Percentiles rank a stretch among this genome's conserved stretches.
Conservation (phyloP, 2,329 filamentous ascomycete species). For the Metarhizium album region DNA sequence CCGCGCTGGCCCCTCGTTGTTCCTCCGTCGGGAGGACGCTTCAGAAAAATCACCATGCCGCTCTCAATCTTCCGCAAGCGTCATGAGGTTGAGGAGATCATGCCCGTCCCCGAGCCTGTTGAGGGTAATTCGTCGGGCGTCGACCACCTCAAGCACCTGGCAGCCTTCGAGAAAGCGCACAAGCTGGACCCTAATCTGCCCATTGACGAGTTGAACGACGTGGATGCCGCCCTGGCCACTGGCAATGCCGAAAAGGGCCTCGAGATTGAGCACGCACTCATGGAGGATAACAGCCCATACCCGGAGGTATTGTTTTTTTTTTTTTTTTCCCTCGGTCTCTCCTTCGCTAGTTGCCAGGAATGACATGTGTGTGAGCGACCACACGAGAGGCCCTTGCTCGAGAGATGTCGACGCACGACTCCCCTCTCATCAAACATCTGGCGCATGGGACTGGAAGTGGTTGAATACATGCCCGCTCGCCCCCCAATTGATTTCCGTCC, state of each 20-base stretch:
- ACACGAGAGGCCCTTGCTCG: background rate
- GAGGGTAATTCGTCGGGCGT: constrained; percentile 30
- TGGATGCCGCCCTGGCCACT: constrained; percentile 45
- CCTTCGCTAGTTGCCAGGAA: background rate
- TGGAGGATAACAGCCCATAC: constrained; percentile 57
- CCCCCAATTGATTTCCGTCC: background rate
- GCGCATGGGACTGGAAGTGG: background rate
- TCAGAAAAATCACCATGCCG: constrained; percentile 16
- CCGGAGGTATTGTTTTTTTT: constrained; percentile 38
- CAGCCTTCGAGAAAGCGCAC: constrained; percentile 48
- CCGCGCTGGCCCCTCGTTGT: background rate
- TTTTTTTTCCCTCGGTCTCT: background rate
- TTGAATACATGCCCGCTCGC: background rate
- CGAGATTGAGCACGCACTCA: constrained; percentile 45
- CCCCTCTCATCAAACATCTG: background rate
- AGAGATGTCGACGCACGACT: background rate
- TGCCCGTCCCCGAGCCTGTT: constrained; percentile 27
- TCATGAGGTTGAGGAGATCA: constrained; percentile 34
- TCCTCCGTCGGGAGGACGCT: background rate
- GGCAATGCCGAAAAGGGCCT: constrained; percentile 45
- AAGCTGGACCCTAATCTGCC: constrained; percentile 55
- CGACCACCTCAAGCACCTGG: constrained; percentile 35
- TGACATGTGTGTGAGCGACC: background rate
- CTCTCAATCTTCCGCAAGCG: constrained; percentile 33
- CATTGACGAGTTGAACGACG: constrained; percentile 49